A percentile compares a stretch with the other conserved stretches of the same genome.
Conservation (phyloP, 106 monocot species). For the Dendrobium catenatum region DNA sequence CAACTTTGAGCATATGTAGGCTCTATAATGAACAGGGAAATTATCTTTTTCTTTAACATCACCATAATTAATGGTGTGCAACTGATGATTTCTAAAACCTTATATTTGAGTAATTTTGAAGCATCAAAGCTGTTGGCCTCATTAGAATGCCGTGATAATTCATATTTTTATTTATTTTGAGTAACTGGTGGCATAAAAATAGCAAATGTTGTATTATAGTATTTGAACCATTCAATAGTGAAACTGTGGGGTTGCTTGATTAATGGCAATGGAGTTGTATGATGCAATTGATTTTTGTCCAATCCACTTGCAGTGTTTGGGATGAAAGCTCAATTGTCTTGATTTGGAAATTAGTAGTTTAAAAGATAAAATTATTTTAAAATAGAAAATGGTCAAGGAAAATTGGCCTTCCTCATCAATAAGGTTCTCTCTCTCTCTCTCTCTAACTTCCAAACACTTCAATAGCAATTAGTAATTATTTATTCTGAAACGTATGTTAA, state of each 20-base stretch:
- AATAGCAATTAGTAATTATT: too few species aligned
- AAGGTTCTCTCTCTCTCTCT: background rate
- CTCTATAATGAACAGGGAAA: background rate
- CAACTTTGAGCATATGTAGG: too few species aligned
- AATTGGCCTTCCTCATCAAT: background rate
- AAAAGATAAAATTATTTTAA: background rate
- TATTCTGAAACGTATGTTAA: too few species aligned
- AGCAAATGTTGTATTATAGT: background rate
- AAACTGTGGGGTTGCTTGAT: background rate
- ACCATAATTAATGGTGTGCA: background rate
- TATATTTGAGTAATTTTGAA: background rate
- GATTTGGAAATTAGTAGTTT: background rate
- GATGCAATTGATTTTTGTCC: background rate
- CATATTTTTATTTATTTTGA: background rate
- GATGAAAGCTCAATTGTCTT: background rate
- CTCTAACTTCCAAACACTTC: too few species aligned
- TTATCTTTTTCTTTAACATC: background rate
- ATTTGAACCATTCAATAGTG: background rate
- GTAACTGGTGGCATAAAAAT: background rate
- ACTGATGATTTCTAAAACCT: background rate
- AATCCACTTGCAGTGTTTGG: background rate
- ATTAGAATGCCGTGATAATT: background rate
- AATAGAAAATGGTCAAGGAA: background rate
- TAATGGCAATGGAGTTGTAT: background rate
- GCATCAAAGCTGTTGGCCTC: background rate